phyloP scores from a whole-genome alignment of 176 grass and related monocot species.

The Oryza meridionalis region DNA sequence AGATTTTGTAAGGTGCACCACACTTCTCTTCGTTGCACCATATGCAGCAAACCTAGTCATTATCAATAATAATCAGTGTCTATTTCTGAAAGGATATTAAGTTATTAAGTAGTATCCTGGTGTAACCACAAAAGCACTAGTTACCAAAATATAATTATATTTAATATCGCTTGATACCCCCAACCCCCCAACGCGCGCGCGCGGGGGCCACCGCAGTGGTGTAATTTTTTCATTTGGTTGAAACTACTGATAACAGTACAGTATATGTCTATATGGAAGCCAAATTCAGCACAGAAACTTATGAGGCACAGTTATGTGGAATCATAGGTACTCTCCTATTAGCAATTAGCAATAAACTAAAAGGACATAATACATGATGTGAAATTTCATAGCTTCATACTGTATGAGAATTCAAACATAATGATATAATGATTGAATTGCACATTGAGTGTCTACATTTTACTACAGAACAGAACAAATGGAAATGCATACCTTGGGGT shows the following conservation, averaged over 20 bases:
- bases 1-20: slow-evolving; percentile 95
- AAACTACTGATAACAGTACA: slow-evolving; percentile 16
- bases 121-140: slow-evolving; percentile 2
- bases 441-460: slow-evolving; percentile 6
- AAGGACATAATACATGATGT: neutral
- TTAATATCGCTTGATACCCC: slow-evolving; percentile 31
- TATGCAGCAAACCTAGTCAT: slow-evolving; percentile 89
- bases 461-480: slow-evolving; percentile 27
- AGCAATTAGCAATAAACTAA: neutral
- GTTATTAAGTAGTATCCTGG: slow-evolving; percentile 13
- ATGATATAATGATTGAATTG: slow-evolving; percentile 8
- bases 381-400: neutral
- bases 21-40: slow-evolving; percentile 93
- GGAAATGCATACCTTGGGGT: slow-evolving; percentile 76
- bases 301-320: neutral
- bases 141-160: slow-evolving; percentile 24
- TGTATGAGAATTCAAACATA: slow-evolving; percentile 27
- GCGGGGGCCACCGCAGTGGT: neutral
- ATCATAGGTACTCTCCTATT: neutral
- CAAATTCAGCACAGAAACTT: slow-evolving; percentile 23
- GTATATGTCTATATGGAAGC: neutral
- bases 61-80: slow-evolving; percentile 19
- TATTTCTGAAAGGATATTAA: slow-evolving; percentile 9
- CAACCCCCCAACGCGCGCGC: no score
- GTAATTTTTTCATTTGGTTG: neutral